Base-by-base conservation (phyloP, 257 asterid species). In the Jacaranda copaia region DNA sequence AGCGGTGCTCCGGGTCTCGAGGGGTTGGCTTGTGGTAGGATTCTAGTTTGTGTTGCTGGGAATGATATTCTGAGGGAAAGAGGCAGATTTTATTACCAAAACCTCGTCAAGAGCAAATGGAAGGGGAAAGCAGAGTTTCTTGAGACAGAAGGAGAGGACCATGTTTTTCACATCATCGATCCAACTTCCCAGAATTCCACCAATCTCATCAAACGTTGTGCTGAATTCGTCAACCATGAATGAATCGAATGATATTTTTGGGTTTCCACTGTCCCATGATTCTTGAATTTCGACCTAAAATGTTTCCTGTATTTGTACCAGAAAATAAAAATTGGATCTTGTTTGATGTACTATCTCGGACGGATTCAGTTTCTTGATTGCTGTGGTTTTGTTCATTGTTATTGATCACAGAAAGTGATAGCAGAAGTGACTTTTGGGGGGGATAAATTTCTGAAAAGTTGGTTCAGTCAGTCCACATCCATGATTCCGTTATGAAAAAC, bases 51-150 rank as follows among this genome's bases (percentile, higher is more conserved):
- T 46, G 89, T 89, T 6, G 97, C 97, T 0, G 93, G 88, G 58
- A 86, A 88, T 52, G 98, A 91, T 85, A 70, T 88, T 3, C 59
- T 93, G 78, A 84, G 88, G 12, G 97, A 93, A 2, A 89, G 98
- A 68, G 98, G 98, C 3, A 79, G 74, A 53, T 65, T 83, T 16
- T 93, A 91, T 52, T 81, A 86, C 65, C 53, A 73, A 74, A 48
- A 56, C 1, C 11, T 93, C 85, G 20, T 15, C 70, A 51, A 84
- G 73, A 85, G 93, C 70, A 55, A 51, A 8, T 89, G 94, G 97
- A 5, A 43, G 66, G 96, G 97, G 18, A 74, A 84, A 51, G 93
- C 81, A 0, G 92, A 88, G 87, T 66, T 85, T 0, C 40, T 65
- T 7, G 91, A 87, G 82, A 93, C 91, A 0, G 63, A 82, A 52